Evolutionary conservation across 139 green algal species (phyloP), one percentile per base, ranked within the genome.

Genomic region (Raphidocelis subcapitata): DNA sequence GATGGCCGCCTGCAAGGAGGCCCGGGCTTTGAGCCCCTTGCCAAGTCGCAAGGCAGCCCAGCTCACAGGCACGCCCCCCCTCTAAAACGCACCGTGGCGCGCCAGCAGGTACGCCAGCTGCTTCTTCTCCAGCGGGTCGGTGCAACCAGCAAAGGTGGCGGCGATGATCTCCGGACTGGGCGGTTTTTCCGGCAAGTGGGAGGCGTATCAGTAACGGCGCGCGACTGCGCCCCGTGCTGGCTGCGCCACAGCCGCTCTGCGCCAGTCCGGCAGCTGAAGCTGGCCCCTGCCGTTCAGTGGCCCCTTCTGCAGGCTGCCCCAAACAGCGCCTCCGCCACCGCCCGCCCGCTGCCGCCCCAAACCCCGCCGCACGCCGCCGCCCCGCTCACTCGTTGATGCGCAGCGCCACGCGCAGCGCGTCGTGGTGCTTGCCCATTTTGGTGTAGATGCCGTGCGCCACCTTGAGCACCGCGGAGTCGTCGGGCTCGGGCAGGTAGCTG

Each of bases 21-120:
- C n/a, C n/a, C n/a, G n/a, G n/a, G n/a, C n/a, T n/a, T n/a, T n/a
- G n/a, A 36, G n/a, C 57, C 61, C 61, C 61, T 33, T 16, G 12
- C 61, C 32, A 31, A 24, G 26, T 8, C 54, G 5, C 72, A 29
- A 26, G 8, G 41, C 14, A n/a, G 35, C 23, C 32, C 3, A 56
- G n/a, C 69, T n/a, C 36, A 75, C 69, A 8, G 18, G 44, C 65
- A 62, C 26, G 8, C 41, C 41, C 41, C 41, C 41, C 41, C 41
- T 20, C 41, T 49, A 8, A 8, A 4, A 35, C 55, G 75, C 32
- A 20, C 84, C 90, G 61, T 97, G 90, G 20, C 90, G 80, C 0
- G 85, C 93, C 33, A 99, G 85, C 55, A 99, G 84, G 84, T 98
- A 97, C 3, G 82, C 85, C 36, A 99, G 88, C 87, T 99, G 95